These are phyloP conservation scores for Danielia oregonensis DNA, from an alignment of 805 yeast species.

Conservation along the genomic window DNA sequence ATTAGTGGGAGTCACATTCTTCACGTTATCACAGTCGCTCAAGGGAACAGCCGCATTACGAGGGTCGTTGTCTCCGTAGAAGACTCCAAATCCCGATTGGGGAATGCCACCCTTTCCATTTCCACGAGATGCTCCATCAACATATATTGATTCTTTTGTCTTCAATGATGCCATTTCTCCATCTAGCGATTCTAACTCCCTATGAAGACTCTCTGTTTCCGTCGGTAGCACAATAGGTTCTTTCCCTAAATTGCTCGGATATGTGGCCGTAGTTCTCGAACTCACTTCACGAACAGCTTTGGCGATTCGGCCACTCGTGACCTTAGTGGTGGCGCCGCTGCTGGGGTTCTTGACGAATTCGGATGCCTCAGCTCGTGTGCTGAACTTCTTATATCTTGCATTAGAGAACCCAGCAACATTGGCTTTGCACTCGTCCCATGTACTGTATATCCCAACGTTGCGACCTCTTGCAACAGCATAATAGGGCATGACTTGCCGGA, in stretches of 20 bases:
- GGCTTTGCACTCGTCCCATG: conserved; percentile 55
- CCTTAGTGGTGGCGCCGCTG: background rate
- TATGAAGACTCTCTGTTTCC: no score
- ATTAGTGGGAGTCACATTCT: conserved; percentile 52
- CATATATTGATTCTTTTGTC: conserved; percentile 40
- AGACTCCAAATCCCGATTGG: conserved; percentile 73
- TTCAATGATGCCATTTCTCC: no score
- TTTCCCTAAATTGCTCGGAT: background rate
- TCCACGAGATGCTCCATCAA: conserved; percentile 74
- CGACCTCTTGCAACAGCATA: conserved; percentile 40
- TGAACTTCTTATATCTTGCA: conserved; percentile 57
- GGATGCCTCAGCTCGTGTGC: conserved; percentile 45
- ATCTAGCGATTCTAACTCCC: background rate
- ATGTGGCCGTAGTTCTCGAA: background rate
- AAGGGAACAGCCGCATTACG: conserved; percentile 57
- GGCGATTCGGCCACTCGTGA: background rate
- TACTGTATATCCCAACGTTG: conserved; percentile 49
- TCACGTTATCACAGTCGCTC: conserved; percentile 22
- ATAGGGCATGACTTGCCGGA: conserved; percentile 1
- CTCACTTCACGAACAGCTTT: no score
- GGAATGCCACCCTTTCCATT: conserved; percentile 46
- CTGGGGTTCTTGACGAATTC: conserved; percentile 26
- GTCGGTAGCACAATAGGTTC: background rate
- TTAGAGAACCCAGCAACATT: conserved; percentile 55
- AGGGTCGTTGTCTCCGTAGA: conserved; percentile 52